Percentiles rank a stretch among this genome's conserved stretches.
phyloP scores from a whole-genome alignment of 768 basidiomycete genomes.

The Leccinum rimulosum region DNA sequence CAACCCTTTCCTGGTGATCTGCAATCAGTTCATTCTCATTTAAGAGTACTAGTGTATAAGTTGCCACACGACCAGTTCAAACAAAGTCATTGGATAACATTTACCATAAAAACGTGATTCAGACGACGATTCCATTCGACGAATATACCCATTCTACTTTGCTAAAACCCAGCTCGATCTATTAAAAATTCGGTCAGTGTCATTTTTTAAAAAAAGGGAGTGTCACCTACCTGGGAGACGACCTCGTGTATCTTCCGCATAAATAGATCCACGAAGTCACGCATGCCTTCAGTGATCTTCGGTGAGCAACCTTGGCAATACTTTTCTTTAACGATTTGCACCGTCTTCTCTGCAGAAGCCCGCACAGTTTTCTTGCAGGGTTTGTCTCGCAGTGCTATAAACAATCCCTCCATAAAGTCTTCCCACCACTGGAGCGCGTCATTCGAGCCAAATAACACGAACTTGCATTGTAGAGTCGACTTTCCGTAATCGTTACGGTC shows the following conservation, averaged over 20 bases:
- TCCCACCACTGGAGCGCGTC: constrained; percentile 20
- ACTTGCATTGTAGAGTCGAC: not conserved
- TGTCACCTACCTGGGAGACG: not conserved
- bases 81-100: not conserved
- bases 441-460: not conserved
- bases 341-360: not conserved
- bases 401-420: constrained; percentile 16
- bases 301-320: not conserved
- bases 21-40: not conserved
- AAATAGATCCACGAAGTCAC: not conserved
- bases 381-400: constrained; percentile 14
- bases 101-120: not conserved
- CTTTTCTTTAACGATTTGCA: not conserved
- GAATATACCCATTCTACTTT: not conserved
- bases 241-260: not conserved
- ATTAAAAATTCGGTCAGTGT: not conserved
- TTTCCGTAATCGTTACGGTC: not conserved
- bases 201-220: too few relatives aligned
- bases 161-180: not conserved
- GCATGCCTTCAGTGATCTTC: not conserved
- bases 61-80: not conserved
- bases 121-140: not conserved
- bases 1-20: too few relatives aligned
- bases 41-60: not conserved
- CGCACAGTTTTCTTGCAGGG: constrained; percentile 14